Evolutionary conservation across 2,329 filamentous ascomycete genomes (phyloP).

Genomic region (Myriosclerotinia curreyana): DNA sequence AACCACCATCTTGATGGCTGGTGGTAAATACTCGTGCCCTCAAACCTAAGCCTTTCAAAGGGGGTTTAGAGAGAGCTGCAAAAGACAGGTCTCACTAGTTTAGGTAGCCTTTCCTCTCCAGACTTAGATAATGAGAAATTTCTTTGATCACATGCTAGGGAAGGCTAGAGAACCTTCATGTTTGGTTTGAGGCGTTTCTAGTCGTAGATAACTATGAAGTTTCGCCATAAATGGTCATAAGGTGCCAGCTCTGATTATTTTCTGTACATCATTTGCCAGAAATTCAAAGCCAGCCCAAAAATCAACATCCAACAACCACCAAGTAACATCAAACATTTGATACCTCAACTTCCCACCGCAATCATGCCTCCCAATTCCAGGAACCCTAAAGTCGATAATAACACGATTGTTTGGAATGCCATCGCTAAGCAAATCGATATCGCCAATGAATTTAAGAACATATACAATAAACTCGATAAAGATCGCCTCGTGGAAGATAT

Average conservation of each 20-base stretch:
- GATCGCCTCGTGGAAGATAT: neutral
- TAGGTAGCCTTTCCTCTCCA: neutral
- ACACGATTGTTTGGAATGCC: conserved; percentile 6
- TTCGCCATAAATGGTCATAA: neutral
- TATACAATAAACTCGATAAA: conserved; percentile 5
- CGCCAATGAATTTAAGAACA: neutral
- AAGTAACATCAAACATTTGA: neutral
- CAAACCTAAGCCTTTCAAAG: neutral
- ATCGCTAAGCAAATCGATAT: neutral
- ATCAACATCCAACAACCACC: neutral
- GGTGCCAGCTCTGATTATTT: neutral
- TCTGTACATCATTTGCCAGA: neutral
- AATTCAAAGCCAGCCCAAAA: neutral
- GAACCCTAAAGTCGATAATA: neutral
- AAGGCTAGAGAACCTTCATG: neutral
- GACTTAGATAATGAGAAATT: neutral
- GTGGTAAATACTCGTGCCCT: neutral
- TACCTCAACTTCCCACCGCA: neutral
- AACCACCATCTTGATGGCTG: neutral
- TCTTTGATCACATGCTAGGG: neutral
- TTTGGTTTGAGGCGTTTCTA: neutral
- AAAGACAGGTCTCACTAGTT: neutral
- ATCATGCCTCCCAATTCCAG: conserved; percentile 4
- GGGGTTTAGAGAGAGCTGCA: neutral
- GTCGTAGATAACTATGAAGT: neutral